Percentiles rank a stretch among this genome's conserved stretches.
phyloP scores from a whole-genome alignment of 257 asterid species.

The Solanum pennellii region DNA sequence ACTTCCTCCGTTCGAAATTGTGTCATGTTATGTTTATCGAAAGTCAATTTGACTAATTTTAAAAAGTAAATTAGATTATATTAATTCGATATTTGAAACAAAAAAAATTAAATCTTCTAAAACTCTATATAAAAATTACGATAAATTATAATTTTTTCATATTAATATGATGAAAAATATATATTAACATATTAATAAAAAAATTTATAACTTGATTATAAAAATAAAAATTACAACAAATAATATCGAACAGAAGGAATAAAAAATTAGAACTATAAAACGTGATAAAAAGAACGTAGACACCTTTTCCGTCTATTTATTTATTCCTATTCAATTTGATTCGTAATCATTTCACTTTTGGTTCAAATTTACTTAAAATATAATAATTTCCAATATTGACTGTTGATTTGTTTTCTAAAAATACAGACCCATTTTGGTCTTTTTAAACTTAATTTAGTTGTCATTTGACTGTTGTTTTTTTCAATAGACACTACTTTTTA shows the following conservation, averaged over 20 bases:
- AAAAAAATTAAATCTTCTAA: no score
- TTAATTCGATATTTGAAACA: no score
- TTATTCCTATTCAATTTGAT: background rate
- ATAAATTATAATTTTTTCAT: no score
- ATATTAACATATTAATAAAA: no score
- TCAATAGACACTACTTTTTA: background rate
- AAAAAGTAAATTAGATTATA: no score
- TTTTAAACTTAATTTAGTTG: background rate
- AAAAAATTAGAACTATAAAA: background rate
- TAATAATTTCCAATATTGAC: background rate
- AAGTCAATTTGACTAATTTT: no score
- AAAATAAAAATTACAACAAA: no score
- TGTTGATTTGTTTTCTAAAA: background rate
- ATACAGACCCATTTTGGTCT: background rate
- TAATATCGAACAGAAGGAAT: fast-evolving
- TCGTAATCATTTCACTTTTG: background rate
- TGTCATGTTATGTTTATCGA: no score
- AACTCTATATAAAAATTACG: no score
- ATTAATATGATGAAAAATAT: no score
- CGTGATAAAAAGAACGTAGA: background rate
- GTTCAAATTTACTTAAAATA: background rate
- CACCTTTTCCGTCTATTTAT: background rate
- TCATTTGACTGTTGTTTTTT: background rate
- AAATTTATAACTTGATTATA: no score
- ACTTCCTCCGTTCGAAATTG: no score